These are phyloP conservation scores for Dothideomycetes sp. DNA, from an alignment of 2,329 filamentous ascomycete species.

Conservation along the genomic window DNA sequence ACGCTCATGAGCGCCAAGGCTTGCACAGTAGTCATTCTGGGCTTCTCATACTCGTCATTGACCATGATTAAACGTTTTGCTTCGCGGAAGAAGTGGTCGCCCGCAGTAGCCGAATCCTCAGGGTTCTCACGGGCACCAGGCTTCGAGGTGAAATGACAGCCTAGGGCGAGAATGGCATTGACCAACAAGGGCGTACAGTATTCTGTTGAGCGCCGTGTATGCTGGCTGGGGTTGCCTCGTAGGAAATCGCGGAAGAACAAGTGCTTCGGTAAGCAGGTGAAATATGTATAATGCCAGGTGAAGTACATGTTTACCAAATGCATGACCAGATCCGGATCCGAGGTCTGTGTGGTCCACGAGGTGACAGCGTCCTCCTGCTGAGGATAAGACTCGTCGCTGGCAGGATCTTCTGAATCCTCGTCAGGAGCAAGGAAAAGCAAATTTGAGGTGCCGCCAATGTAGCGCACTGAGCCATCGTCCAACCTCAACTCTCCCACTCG, in stretches of 20 bases:
- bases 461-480: conserved; percentile 79
- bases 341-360: conserved; percentile 81
- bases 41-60: conserved; percentile 87
- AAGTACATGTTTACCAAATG: conserved; percentile 98
- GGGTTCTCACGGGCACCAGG: conserved; percentile 61
- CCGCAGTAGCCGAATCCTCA: conserved; percentile 73
- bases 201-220: conserved; percentile 45
- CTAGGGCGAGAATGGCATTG: conserved; percentile 86
- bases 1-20: conserved; percentile 93
- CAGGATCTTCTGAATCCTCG: conserved; percentile 30
- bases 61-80: conserved; percentile 83
- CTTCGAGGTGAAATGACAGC: conserved; percentile 82
- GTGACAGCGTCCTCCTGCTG: conserved; percentile 60
- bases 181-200: conserved; percentile 88
- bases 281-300: conserved; percentile 95
- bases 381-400: conserved; percentile 35
- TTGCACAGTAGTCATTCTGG: conserved; percentile 81
- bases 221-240: conserved; percentile 52
- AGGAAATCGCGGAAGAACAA: conserved; percentile 82
- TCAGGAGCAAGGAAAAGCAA: conserved; percentile 63
- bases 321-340: conserved; percentile 66
- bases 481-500: conserved; percentile 89
- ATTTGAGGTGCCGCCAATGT: conserved; percentile 90
- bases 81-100: conserved; percentile 92
- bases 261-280: conserved; percentile 77